Conservation (phyloP, 768 basidiomycete genomes). For the Inosperma sp. region DNA sequence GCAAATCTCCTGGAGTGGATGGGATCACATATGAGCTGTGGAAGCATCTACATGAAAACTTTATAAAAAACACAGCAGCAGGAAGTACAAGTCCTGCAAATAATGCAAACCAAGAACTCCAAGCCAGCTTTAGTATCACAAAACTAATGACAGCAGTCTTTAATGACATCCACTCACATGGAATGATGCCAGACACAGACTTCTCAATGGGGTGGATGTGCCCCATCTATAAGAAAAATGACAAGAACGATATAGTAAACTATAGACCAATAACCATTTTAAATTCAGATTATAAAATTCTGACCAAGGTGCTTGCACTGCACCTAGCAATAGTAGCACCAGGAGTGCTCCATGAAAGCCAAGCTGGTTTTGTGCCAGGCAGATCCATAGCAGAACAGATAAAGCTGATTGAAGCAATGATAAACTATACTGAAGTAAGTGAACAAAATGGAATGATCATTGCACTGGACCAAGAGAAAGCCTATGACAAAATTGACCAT, state of each 20-base stretch:
- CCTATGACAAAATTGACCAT: conserved; percentile 7
- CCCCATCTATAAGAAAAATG: conserved; percentile 42
- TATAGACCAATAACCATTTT: conserved; percentile 37
- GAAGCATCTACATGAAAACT: conserved; percentile 15
- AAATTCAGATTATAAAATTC: conserved; percentile 35
- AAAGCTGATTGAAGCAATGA: conserved; percentile 26
- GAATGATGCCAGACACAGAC: neutral
- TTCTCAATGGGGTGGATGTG: conserved; percentile 36
- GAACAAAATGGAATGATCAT: conserved; percentile 28
- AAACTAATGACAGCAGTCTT: conserved; percentile 11
- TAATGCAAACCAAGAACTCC: neutral
- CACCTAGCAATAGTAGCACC: conserved; percentile 16
- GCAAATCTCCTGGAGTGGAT: conserved; percentile 23
- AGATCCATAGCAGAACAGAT: too few species aligned
- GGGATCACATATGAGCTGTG: conserved; percentile 28
- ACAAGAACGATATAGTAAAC: conserved; percentile 27
- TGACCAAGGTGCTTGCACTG: conserved; percentile 25
- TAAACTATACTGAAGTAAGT: conserved; percentile 20
- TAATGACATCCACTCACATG: conserved; percentile 28
- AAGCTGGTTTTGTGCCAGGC: conserved; percentile 37
- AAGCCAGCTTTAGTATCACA: conserved; percentile 14
- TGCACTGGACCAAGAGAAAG: too few species aligned
- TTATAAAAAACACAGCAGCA: neutral
- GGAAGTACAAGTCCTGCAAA: neutral
- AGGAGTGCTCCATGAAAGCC: conserved; percentile 29